A percentile compares a stretch with the other conserved stretches of the same genome.
phyloP scores from a whole-genome alignment of 2,329 filamentous ascomycete species.

The Epichloe brachyelytri region DNA sequence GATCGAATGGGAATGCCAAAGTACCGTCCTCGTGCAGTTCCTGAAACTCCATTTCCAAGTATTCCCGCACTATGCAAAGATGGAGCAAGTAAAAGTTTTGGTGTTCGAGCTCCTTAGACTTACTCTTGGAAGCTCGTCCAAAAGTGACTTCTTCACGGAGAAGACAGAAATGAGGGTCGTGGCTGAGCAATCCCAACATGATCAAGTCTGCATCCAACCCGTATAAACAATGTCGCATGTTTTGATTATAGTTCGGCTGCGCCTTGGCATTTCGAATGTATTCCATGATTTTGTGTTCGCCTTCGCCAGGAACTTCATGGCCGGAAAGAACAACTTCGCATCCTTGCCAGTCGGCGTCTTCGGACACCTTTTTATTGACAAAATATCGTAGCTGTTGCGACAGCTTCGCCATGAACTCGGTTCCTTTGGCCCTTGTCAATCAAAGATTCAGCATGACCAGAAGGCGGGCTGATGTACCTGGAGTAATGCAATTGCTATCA shows the following conservation, averaged over 20 bases:
- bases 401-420: constrained; percentile 94
- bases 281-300: constrained; percentile 99
- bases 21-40: constrained; percentile 65
- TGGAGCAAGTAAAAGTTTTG: constrained; percentile 98
- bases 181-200: constrained; percentile 93
- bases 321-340: constrained; percentile 93
- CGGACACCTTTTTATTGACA: constrained; percentile 95
- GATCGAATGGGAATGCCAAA: constrained; percentile 70
- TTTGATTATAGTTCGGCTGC: constrained; percentile 82
- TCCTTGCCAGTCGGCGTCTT: constrained; percentile 94
- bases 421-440: constrained; percentile 34
- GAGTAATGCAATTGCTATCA: constrained; percentile 98
- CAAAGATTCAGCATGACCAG: too few species aligned
- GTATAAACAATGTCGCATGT: constrained; percentile 92
- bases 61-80: constrained; percentile 93
- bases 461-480: constrained; percentile 36
- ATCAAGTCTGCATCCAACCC: constrained; percentile 95
- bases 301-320: constrained; percentile 94
- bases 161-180: constrained; percentile 96
- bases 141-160: constrained; percentile 97
- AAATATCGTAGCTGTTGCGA: constrained; percentile 94
- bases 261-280: constrained; percentile 97
- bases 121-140: constrained; percentile 72
- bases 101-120: constrained; percentile 93
- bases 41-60: constrained; percentile 92